A percentile compares a stretch with the other conserved stretches of the same genome.
Conservation (phyloP, 2,329 filamentous ascomycete species). For the Pezizomycotina sp. region DNA sequence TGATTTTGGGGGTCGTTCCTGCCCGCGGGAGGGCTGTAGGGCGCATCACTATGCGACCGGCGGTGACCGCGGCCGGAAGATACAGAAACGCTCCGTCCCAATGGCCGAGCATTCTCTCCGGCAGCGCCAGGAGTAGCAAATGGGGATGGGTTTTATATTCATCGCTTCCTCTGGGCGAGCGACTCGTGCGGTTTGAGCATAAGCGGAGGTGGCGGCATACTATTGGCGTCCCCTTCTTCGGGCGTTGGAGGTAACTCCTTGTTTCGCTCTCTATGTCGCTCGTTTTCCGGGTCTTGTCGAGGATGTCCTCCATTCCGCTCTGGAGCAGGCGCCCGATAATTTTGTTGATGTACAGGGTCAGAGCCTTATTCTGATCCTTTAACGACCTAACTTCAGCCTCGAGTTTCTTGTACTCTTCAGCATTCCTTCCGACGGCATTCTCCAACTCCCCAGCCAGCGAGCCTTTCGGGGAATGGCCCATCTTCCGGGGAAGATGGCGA, state of each 20-base stretch:
- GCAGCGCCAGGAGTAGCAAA: constrained; percentile 26
- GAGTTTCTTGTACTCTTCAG: constrained; percentile 46
- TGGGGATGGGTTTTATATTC: constrained; percentile 8
- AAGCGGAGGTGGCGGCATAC: constrained; percentile 16
- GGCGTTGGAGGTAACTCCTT: constrained; percentile 76
- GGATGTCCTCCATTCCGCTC: constrained; percentile 85
- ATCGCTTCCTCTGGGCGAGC: constrained; percentile 13
- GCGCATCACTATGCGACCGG: constrained; percentile 34
- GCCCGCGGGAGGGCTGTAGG: constrained; percentile 25
- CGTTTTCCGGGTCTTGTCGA: constrained; percentile 52
- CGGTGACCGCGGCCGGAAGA: constrained; percentile 29
- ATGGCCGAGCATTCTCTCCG: constrained; percentile 33
- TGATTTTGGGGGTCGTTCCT: constrained; percentile 9
- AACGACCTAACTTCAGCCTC: constrained; percentile 63
- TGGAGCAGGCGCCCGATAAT: constrained; percentile 91
- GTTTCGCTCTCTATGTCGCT: constrained; percentile 42
- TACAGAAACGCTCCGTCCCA: constrained; percentile 28
- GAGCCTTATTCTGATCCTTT: constrained; percentile 90
- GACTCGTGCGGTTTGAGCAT: constrained; percentile 4
- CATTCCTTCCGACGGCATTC: constrained; percentile 35
- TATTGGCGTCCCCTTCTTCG: constrained; percentile 34
- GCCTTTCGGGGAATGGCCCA: constrained; percentile 35
- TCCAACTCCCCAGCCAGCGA: constrained; percentile 81
- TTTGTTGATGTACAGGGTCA: constrained; percentile 96
- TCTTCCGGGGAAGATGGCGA: constrained; percentile 24